phyloP scores from a whole-genome alignment of 768 basidiomycete species.

The Pilatotrama ljubarskyi region DNA sequence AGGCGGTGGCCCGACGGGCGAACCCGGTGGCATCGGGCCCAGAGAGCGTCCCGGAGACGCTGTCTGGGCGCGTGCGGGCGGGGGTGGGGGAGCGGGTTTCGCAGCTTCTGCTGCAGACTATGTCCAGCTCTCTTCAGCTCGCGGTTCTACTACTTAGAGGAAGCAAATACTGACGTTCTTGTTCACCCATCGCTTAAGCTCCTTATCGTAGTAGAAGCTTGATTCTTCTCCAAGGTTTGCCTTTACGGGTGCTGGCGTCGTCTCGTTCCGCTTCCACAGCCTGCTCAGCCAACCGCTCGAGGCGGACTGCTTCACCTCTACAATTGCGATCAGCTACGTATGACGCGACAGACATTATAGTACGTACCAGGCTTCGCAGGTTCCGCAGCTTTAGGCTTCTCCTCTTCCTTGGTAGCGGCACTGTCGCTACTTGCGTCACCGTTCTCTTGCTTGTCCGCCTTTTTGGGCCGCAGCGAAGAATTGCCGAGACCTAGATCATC shows the following conservation, averaged over 20 bases:
- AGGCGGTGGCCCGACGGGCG: slow-evolving; percentile 41
- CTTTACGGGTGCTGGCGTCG: slow-evolving; percentile 69
- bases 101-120: slow-evolving; percentile 59
- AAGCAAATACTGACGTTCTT: slow-evolving; percentile 62
- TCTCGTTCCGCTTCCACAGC: slow-evolving; percentile 72
- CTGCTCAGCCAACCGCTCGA: slow-evolving; percentile 73
- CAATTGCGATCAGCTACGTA: slow-evolving; percentile 9
- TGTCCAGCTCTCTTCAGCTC: not conserved
- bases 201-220: slow-evolving; percentile 90
- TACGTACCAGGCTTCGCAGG: slow-evolving; percentile 14
- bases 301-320: slow-evolving; percentile 30
- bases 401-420: slow-evolving; percentile 18
- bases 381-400: slow-evolving; percentile 35
- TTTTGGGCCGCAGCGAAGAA: slow-evolving; percentile 39
- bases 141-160: not conserved
- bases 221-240: slow-evolving; percentile 93
- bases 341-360: not conserved
- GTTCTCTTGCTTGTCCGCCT: slow-evolving; percentile 17
- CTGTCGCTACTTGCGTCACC: not conserved
- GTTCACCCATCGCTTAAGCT: slow-evolving; percentile 95
- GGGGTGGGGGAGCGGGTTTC: slow-evolving; percentile 63
- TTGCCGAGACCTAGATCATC: slow-evolving; percentile 96
- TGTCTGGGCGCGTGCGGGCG: slow-evolving; percentile 84
- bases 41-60: slow-evolving; percentile 70
- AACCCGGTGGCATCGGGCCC: slow-evolving; percentile 37